Evolutionary conservation across 495 filamentous ascomycete genomes (phyloP), one percentile per base, ranked within the genome.

Genomic region (Neurospora sp.): DNA sequence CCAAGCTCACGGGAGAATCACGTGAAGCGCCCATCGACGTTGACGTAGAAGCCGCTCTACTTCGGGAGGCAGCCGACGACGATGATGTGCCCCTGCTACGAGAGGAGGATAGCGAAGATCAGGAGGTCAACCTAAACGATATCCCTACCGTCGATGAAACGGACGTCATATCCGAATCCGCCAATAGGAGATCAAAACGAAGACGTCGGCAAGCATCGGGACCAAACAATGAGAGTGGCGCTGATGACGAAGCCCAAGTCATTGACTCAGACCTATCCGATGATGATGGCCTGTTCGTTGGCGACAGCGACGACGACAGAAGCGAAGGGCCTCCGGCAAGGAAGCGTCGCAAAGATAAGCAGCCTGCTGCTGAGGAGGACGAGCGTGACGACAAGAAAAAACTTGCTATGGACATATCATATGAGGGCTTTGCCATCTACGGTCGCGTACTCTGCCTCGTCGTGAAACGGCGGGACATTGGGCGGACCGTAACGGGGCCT

Each of bases 391-490:
- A 97, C 78, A 93, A 94, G 82, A 98, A 98, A 85, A 97, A 97
- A 82, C 80, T 96, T 75, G 87, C 86, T 3, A 86, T 97, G 81
- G 88, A 89, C 72, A 97, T 94, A 37, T 90, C 91, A 31, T 98
- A 98, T 81, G 94, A 98, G 77, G 95, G 96, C 40, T 99, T 97
- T 82, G 91, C 90, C 77, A 98, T 99, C 80, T 95, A 96, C 82
- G 93, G 95, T 9, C 91, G 93, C 74, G 92, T 97, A 39, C 85
- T 99, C 44, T 98, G 94, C 80, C 84, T 99, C 44, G 90, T 98
- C 16, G 91, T 99, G 75, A 95, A 96, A 81, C 76, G 82, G 70
- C 83, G 83, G 71, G 78, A 86, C 75, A 75, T 76, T 74, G 69
- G 31, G 78, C 72, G 77, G 77, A 42, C 71, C 69, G 38, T 66